phyloP scores from a whole-genome alignment of 192 early-diverging fungal genomes.

The Coemansia sp. region DNA sequence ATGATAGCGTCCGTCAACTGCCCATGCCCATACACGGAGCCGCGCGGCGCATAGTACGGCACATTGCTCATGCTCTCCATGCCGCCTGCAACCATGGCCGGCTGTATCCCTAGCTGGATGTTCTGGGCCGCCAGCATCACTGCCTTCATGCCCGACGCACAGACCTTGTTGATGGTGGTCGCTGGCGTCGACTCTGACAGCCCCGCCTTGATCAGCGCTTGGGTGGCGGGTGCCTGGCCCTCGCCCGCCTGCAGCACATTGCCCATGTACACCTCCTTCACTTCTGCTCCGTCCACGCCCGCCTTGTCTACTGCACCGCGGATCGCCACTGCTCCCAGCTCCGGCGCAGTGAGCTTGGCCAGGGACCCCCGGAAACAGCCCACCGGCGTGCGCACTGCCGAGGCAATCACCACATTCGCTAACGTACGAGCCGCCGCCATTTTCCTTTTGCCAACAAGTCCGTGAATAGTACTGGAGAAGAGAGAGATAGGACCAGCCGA shows the following conservation, averaged over 20 bases:
- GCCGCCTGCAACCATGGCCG: constrained; percentile 86
- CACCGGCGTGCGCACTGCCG: constrained; percentile 82
- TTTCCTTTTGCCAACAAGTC: too few species aligned
- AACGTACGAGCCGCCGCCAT: constrained; percentile 43
- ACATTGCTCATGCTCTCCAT: constrained; percentile 97
- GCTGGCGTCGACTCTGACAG: constrained; percentile 75
- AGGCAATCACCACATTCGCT: constrained; percentile 43
- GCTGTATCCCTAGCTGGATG: constrained; percentile 69
- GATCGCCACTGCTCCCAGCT: constrained; percentile 82
- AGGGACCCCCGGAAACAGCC: constrained; percentile 87
- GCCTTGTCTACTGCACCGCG: constrained; percentile 78
- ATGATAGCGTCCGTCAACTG: constrained; percentile 77
- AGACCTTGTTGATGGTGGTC: constrained; percentile 98
- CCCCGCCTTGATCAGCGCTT: constrained; percentile 80
- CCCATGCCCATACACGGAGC: constrained; percentile 74
- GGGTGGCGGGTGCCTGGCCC: constrained; percentile 91
- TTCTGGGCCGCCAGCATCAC: constrained; percentile 85
- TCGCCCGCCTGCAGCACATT: constrained; percentile 86
- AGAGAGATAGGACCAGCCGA: too few species aligned
- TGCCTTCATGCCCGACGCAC: constrained; percentile 97
- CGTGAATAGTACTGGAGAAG: too few species aligned
- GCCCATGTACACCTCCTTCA: constrained; percentile 95
- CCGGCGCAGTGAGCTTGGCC: constrained; percentile 71
- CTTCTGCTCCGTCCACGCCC: constrained; percentile 67
- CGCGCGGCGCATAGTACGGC: constrained; percentile 65